Evolutionary conservation across 192 early-diverging fungal genomes (phyloP).

Genomic region (Backusella luteola): DNA sequence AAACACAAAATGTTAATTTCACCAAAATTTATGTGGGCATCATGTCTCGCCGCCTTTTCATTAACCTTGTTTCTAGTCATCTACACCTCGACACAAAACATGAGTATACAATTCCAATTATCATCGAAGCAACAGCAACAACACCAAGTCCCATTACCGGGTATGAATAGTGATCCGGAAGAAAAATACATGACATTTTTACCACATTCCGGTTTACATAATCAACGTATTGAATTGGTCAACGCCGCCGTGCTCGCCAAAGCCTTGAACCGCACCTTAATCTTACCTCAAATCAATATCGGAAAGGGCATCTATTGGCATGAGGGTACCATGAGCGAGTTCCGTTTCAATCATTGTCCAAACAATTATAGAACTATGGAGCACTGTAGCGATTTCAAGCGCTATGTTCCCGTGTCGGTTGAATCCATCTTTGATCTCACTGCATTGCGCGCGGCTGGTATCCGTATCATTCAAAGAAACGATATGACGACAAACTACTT

Average conservation of each 20-base stretch:
- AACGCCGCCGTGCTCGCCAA: conserved; percentile 48
- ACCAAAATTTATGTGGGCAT: conserved; percentile 17
- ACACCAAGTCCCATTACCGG: neutral
- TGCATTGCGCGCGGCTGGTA: conserved; percentile 14
- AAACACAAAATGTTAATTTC: neutral
- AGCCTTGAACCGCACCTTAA: conserved; percentile 47
- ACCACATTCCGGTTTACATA: conserved; percentile 57
- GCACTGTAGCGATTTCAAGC: conserved; percentile 25
- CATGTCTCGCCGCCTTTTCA: conserved; percentile 1
- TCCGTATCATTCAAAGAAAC: conserved; percentile 17
- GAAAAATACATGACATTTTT: conserved; percentile 45
- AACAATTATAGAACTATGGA: neutral
- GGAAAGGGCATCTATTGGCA: conserved; percentile 33
- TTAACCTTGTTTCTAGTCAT: conserved; percentile 3
- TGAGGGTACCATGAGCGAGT: neutral
- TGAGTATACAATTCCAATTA: conserved; percentile 8
- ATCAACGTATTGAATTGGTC: conserved; percentile 50
- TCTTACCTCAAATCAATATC: conserved; percentile 43
- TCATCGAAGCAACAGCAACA: neutral
- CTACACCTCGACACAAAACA: conserved; percentile 8
- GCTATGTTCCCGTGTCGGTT: conserved; percentile 21
- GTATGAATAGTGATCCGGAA: neutral
- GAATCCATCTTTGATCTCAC: conserved; percentile 30
- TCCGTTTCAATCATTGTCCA: conserved; percentile 21
- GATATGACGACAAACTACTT: conserved; percentile 40